Base-by-base conservation (phyloP, 225 moss, liverwort and hornwort species). In the Pseudoscleropodium purum region DNA sequence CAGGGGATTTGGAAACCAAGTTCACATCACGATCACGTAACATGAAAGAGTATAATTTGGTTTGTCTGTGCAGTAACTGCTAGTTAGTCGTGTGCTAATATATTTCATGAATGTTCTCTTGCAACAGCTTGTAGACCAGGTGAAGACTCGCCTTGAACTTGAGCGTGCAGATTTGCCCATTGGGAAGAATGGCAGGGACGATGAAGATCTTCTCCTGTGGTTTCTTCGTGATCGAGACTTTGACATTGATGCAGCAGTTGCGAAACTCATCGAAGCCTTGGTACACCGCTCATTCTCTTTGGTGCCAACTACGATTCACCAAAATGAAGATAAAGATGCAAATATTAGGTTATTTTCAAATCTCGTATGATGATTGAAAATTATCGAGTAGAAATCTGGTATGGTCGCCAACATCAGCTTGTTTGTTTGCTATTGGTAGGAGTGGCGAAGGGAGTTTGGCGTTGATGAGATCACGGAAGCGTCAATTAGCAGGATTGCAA, bases 151-250 rank as follows among this genome's bases (percentile, higher is more conserved):
- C 31, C 91, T 96, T 43, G 92, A 91, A 81, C 90, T 85, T 24
- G 95, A 95, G 91, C 95, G 90, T 62, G 81, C 89, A 79, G 92
- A 93, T 85, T 84, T 96, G 39, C 93, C 90, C 33, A 75, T 87
- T 77, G 96, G 95, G 52, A 95, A 94, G 85, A 93, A 95, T 87
- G 95, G 95, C 73, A 91, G 93, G 83, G 95, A 95, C 62, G 94
- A 96, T 70, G 88, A 88, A 34, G 90, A 89, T 61, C 90, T 94
- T n/a, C 89, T 96, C 70, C 75, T 93, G 34, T 96, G 94, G 95
- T 96, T 96, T 89, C 92, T 96, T 68, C 91, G 93, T 56, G 95
- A 96, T 87, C 93, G 94, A 86, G 93, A 94, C 74, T 93, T 93
- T 61, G 93, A 95, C 25, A 89, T 95, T 74, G 94, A 94, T 85